Conservation (phyloP, 2,329 filamentous ascomycete species). For the Colletotrichum neosansevieriae region DNA sequence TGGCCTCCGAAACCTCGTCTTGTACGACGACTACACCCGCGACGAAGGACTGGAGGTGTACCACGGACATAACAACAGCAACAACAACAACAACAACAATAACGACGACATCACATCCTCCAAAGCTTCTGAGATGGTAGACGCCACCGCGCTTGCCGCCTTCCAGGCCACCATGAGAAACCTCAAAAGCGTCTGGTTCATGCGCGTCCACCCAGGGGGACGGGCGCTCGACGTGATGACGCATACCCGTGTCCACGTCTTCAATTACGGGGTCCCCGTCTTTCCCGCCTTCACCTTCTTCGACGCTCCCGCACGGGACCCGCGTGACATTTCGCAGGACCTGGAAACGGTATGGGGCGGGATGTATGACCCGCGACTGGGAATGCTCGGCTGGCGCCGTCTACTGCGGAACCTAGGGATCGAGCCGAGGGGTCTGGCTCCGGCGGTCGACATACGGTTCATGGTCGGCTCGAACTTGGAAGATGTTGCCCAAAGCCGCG, state of each 20-base stretch:
- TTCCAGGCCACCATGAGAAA: background rate
- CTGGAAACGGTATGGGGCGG: background rate
- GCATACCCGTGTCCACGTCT: conserved; percentile 1
- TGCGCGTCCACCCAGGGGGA: background rate
- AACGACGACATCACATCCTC: background rate
- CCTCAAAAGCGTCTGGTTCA: conserved; percentile 33
- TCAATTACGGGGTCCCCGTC: conserved; percentile 32
- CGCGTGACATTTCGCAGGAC: conserved; percentile 11
- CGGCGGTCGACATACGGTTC: conserved; percentile 19
- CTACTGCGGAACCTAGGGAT: conserved; percentile 8
- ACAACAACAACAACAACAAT: too few relatives aligned
- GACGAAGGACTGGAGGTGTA: too few relatives aligned
- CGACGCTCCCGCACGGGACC: conserved; percentile 10
- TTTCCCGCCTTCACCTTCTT: conserved; percentile 29
- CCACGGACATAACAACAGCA: too few relatives aligned
- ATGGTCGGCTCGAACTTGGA: conserved; percentile 11
- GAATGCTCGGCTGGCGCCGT: conserved; percentile 2
- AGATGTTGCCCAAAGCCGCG: background rate
- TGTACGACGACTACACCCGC: background rate
- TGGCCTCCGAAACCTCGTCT: conserved; percentile 22
- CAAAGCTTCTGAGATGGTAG: background rate
- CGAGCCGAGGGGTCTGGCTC: conserved; percentile 4
- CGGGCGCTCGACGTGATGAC: conserved; percentile 24
- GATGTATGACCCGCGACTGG: background rate
- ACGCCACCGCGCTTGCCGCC: background rate